phyloP scores from a whole-genome alignment of 2,329 filamentous ascomycete genomes.

The Aspergillus oerlinghausenensis region DNA sequence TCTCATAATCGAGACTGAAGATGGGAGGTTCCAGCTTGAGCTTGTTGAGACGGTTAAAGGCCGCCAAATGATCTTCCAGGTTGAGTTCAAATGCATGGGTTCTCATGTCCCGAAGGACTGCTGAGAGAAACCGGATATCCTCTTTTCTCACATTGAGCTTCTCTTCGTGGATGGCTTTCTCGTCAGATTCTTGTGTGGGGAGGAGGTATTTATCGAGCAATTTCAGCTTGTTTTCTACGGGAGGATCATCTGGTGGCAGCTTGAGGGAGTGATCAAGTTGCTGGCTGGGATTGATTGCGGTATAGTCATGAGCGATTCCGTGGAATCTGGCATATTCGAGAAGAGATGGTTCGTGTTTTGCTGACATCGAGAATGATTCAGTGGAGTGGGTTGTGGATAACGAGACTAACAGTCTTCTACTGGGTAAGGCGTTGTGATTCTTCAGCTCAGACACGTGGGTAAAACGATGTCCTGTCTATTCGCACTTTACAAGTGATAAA shows the following conservation, averaged over 20 bases:
- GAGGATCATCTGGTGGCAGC: constrained; percentile 4
- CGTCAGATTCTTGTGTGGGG: constrained; percentile 7
- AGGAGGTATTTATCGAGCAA: constrained; percentile 13
- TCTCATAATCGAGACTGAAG: constrained; percentile 41
- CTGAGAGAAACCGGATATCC: constrained; percentile 27
- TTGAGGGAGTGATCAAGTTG: constrained; percentile 12
- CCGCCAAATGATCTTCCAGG: constrained; percentile 17
- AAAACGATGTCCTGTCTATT: neutral
- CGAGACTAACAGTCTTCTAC: neutral
- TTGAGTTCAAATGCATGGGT: constrained; percentile 9
- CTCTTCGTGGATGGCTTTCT: constrained; percentile 19
- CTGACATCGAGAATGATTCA: constrained; percentile 4
- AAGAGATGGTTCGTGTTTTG: constrained; percentile 30
- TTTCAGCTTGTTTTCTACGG: constrained; percentile 13
- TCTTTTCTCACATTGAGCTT: constrained; percentile 32
- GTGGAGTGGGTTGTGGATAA: neutral
- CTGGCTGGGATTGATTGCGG: constrained; percentile 20
- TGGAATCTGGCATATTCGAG: constrained; percentile 47
- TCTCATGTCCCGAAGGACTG: constrained; percentile 18
- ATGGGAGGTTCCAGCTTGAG: constrained; percentile 46
- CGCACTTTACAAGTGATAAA: neutral
- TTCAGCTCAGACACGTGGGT: neutral
- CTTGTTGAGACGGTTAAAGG: constrained; percentile 16
- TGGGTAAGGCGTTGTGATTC: neutral
- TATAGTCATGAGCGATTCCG: constrained; percentile 29